phyloP scores from a whole-genome alignment of 176 grass and related monocot genomes.

The Avena atlantica region DNA sequence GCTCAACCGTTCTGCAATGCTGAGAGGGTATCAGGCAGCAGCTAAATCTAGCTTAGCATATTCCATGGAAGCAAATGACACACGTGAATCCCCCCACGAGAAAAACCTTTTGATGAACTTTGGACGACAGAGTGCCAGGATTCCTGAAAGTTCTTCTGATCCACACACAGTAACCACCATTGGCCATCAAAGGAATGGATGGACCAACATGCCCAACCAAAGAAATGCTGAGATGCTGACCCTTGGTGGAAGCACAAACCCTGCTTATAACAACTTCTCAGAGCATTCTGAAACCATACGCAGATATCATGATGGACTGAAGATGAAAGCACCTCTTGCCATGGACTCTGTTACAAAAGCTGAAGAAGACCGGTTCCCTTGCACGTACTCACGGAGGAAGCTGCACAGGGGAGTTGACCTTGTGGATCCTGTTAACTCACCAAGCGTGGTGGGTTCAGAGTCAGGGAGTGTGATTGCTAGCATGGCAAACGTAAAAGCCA shows the following conservation, averaged over 20 bases:
- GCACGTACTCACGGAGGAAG: conserved; percentile 85
- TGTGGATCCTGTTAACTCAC: conserved; percentile 36
- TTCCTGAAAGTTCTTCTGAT: conserved; percentile 24
- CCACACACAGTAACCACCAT: background rate
- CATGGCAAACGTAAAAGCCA: conserved; percentile 50
- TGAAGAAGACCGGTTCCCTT: conserved; percentile 55
- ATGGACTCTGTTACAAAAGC: conserved; percentile 29
- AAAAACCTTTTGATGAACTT: conserved; percentile 66
- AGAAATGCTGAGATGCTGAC: conserved; percentile 43
- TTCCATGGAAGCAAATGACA: conserved; percentile 32
- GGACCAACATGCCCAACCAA: background rate
- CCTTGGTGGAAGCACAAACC: conserved; percentile 26
- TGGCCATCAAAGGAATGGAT: conserved; percentile 25
- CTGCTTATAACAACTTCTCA: conserved; percentile 2
- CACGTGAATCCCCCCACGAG: conserved; percentile 42
- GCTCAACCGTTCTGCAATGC: conserved; percentile 16
- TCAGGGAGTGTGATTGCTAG: conserved; percentile 34
- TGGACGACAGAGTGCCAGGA: conserved; percentile 36
- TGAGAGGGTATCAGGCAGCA: conserved; percentile 32
- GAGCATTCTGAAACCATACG: conserved; percentile 16
- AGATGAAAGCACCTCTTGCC: conserved; percentile 25
- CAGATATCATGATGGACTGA: conserved; percentile 29
- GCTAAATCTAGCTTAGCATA: conserved; percentile 30
- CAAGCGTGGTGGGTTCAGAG: conserved; percentile 37
- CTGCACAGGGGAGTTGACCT: conserved; percentile 54